Conservation (phyloP, 768 basidiomycete genomes). For the Exidia glandulosa region DNA sequence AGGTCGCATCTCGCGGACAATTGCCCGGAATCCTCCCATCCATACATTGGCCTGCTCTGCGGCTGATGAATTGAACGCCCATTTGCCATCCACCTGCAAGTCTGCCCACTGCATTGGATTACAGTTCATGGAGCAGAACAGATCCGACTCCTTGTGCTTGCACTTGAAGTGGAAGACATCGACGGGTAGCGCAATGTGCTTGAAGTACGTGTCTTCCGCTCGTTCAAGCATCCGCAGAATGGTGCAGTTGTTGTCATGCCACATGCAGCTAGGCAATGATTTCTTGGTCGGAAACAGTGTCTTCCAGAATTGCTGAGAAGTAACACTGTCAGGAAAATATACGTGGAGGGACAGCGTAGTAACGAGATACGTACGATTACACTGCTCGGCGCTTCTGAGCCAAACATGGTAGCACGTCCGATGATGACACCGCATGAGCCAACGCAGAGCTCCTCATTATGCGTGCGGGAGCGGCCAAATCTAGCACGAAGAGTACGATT, state of each 20-base stretch:
- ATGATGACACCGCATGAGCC: slow-evolving; percentile 23
- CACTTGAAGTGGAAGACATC: slow-evolving; percentile 28
- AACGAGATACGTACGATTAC: slow-evolving; percentile 16
- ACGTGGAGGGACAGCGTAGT: background rate
- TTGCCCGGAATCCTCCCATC: slow-evolving; percentile 22
- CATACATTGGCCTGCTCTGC: slow-evolving; percentile 28
- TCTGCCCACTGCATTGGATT: slow-evolving; percentile 20
- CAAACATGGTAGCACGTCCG: slow-evolving; percentile 22
- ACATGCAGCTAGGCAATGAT: slow-evolving; percentile 16
- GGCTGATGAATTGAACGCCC: slow-evolving; percentile 25
- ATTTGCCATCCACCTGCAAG: slow-evolving; percentile 16
- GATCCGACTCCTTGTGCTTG: slow-evolving; percentile 22
- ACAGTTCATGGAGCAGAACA: slow-evolving; percentile 18
- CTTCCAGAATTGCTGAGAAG: slow-evolving; percentile 14
- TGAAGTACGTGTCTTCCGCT: slow-evolving; percentile 10
- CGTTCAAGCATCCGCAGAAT: slow-evolving; percentile 8
- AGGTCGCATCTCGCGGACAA: slow-evolving; percentile 20
- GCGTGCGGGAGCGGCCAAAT: slow-evolving; percentile 20
- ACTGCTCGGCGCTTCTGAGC: slow-evolving; percentile 19
- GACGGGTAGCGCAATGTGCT: slow-evolving; percentile 16
- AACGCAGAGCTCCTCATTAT: slow-evolving; percentile 25
- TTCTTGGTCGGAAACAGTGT: slow-evolving; percentile 13
- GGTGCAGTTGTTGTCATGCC: slow-evolving; percentile 21
- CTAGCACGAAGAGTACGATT: slow-evolving; percentile 15
- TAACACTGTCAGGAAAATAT: background rate